Conservation (phyloP, 345 rosid species). For the Salix caprea region DNA sequence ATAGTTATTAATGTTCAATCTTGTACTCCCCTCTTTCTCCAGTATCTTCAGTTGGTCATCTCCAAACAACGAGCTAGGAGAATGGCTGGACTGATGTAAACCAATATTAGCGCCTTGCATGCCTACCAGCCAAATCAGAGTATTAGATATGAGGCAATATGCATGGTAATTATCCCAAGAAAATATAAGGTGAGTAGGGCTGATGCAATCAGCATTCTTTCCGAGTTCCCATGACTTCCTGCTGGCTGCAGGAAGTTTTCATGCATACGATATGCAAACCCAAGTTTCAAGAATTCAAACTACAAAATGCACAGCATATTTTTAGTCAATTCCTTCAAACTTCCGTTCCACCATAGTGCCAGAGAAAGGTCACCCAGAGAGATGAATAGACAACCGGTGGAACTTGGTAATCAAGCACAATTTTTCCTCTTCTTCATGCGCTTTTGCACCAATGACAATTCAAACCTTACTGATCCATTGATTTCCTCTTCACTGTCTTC, state of each 20-base stretch:
- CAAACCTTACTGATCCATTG: conserved; percentile 25
- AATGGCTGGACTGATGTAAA: too few species aligned
- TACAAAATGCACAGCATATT: neutral
- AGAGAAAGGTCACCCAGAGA: neutral
- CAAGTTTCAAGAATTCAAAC: neutral
- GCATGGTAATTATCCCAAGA: neutral
- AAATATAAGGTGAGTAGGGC: neutral
- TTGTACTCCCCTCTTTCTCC: too few species aligned
- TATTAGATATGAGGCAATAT: neutral
- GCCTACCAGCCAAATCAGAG: neutral
- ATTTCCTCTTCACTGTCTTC: conserved; percentile 73
- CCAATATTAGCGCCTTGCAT: too few species aligned
- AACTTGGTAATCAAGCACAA: conserved; percentile 13
- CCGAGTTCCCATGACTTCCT: neutral
- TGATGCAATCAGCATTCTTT: neutral
- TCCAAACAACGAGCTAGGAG: too few species aligned
- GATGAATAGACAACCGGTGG: neutral
- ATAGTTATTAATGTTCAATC: too few species aligned
- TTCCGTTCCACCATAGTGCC: too few species aligned
- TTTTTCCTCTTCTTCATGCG: conserved; percentile 25
- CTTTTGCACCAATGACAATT: conserved; percentile 34
- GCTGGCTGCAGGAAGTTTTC: neutral
- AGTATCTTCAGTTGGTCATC: too few species aligned
- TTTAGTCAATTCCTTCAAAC: too few species aligned
- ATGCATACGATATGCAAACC: neutral